Base-by-base conservation (phyloP, 2,329 filamentous ascomycete genomes). In the Ciborinia camelliae region DNA sequence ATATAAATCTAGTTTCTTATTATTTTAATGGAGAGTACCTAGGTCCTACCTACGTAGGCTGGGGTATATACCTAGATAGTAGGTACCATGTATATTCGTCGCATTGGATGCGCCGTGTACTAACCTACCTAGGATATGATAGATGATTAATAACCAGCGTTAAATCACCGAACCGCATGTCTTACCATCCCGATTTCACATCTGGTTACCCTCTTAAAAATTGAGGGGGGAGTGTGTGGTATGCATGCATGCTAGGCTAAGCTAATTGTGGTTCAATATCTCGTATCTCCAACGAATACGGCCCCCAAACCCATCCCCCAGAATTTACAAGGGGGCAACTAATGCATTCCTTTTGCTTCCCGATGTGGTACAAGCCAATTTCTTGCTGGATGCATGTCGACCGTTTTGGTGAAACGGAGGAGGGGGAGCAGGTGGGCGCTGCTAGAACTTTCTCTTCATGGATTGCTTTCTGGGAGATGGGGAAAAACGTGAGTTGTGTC, bases 361-460 rank as follows among this genome's bases (percentile, higher is more conserved):
- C 55, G 41, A 59, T 4, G 28, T 47, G 15, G 41, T 15, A 47
- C 30, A 47, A 15, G 12, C 14, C 28, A 28, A 47, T 47, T 41
- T 37, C 30, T 15, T 45, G 32, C 20, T 35, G 1, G 5, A 59
- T 59, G 55, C 30, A 59, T 12, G 20, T 18, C 14, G 55, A 59
- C 55, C 55, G 55, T 59, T 59, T 47, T 47, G 55, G 41, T 59
- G 55, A 59, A 59, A 59, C 55, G 55, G 41, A 32, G 14, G 15
- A 20, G 30, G n/a, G 47, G 28, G 54, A 30, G 23, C 5, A n/a
- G 4, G 20, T 30, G 39, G 32, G 14, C 23, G n/a, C 14, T 18
- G 26, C 32, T 26, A 28, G 32, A 30, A 26, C 4, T 26, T 47
- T 47, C 14, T n/a, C n/a, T n/a, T n/a, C n/a, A n/a, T n/a, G n/a